Evolutionary conservation across 495 filamentous ascomycete genomes (phyloP).

Genomic region (Hypoxylon fragiforme): DNA sequence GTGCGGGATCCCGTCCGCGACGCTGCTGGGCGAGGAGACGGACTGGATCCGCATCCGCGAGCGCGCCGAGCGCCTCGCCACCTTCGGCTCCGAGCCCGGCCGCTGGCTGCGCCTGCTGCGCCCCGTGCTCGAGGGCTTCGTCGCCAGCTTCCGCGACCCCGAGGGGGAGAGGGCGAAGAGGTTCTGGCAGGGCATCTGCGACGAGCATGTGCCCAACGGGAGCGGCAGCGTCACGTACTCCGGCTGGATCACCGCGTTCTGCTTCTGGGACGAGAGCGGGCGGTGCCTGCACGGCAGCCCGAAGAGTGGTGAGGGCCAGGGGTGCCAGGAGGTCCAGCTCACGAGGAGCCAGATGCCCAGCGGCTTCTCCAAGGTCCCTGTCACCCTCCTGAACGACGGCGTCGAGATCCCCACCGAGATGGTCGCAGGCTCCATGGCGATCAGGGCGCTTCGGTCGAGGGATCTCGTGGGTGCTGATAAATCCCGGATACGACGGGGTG

Average conservation of each 20-base stretch:
- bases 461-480: slow-evolving; percentile 5
- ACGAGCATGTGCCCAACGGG: slow-evolving; percentile 39
- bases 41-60: slow-evolving; percentile 45
- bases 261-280: slow-evolving; percentile 48
- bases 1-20: slow-evolving; percentile 50
- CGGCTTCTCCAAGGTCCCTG: slow-evolving; percentile 44
- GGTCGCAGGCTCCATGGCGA: slow-evolving; percentile 44
- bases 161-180: slow-evolving; percentile 17
- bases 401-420: slow-evolving; percentile 40
- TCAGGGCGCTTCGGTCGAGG: slow-evolving; percentile 28
- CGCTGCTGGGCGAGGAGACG: slow-evolving; percentile 42
- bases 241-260: slow-evolving; percentile 51
- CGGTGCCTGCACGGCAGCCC: slow-evolving; percentile 36
- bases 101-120: slow-evolving; percentile 38
- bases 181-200: slow-evolving; percentile 45
- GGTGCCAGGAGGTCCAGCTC: slow-evolving; percentile 24
- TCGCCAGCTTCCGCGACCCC: slow-evolving; percentile 41
- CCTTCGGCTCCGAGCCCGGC: slow-evolving; percentile 39
- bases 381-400: slow-evolving; percentile 39
- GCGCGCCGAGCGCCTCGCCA: slow-evolving; percentile 35
- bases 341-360: slow-evolving; percentile 41
- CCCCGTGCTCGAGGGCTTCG: slow-evolving; percentile 41
- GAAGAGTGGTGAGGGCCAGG: too few species aligned
- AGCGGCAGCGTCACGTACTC: slow-evolving; percentile 42
- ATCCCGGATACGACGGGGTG: slow-evolving; percentile 17